Evolutionary conservation across 108 stramenopile genomes (phyloP), one percentile per base, ranked within the genome.

Genomic region (Skeletonema menzelii): DNA sequence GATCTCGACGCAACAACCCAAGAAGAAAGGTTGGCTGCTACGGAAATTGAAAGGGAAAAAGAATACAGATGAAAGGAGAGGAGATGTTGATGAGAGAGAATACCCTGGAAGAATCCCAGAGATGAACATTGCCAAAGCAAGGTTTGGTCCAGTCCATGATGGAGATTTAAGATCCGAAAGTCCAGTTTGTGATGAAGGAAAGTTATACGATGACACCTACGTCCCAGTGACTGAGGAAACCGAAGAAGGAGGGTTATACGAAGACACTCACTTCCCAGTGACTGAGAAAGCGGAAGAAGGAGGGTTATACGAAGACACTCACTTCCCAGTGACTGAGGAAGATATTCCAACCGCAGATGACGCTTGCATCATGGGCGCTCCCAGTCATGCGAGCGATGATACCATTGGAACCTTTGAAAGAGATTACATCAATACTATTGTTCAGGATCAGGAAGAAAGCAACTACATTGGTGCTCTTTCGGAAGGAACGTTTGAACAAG

Each of bases 331-430:
- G n/a, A n/a, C n/a, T n/a, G n/a, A n/a, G n/a, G n/a, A n/a, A n/a
- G n/a, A n/a, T n/a, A n/a, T n/a, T n/a, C n/a, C n/a, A n/a, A n/a
- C n/a, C n/a, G n/a, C n/a, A n/a, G n/a, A n/a, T n/a, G n/a, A n/a
- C n/a, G n/a, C n/a, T 24, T 31, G 27, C 14, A 66, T 59, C 17
- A 63, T 28, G n/a, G 70, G 65, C 53, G 68, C 62, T 49, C 57
- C 59, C 22, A 46, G 67, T 61, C 59, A 71, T 10, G 67, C 61
- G 37, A 42, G 34, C 11, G 63, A 71, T 5, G 71, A 70, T 60
- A 72, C 70, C 24, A 60, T 79, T 12, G 77, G 77, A 20, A 79
- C 77, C 4, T 79, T 79, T 37, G 77, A 79, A 30, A 61, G 34
- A 32, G 77, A 79, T 37, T 72, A 67, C 22, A 79, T 79, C 66